A percentile compares a stretch with the other conserved stretches of the same genome.
These are phyloP conservation scores for Onygena corvina DNA, from an alignment of 2,329 filamentous ascomycete genomes.

Conservation along the genomic window DNA sequence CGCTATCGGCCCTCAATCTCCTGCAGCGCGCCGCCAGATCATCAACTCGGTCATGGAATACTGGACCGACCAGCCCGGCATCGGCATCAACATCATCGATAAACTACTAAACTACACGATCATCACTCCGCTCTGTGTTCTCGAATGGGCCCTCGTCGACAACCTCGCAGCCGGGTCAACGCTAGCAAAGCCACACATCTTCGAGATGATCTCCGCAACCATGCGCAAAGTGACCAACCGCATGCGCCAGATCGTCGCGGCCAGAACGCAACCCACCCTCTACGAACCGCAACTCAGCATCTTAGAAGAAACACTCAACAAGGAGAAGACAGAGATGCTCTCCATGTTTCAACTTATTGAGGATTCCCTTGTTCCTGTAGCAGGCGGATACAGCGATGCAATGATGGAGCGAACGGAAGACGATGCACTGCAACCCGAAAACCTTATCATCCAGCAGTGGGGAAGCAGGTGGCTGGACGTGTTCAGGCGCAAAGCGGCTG, in stretches of 20 bases:
- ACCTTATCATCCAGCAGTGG: constrained; percentile 63
- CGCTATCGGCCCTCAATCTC: constrained; percentile 61
- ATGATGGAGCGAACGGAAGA: constrained; percentile 56
- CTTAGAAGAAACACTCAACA: constrained; percentile 53
- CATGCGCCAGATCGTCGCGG: constrained; percentile 63
- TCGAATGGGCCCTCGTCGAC: constrained; percentile 77
- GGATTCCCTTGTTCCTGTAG: constrained; percentile 61
- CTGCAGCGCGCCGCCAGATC: constrained; percentile 72
- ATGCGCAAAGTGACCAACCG: constrained; percentile 81
- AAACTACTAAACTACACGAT: constrained; percentile 97
- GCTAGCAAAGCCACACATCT: constrained; percentile 64
- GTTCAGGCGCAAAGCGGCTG: constrained; percentile 66
- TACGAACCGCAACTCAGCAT: constrained; percentile 43
- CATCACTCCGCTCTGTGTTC: constrained; percentile 68
- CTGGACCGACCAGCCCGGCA: constrained; percentile 84
- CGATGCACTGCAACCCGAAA: constrained; percentile 40
- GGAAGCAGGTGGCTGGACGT: constrained; percentile 75
- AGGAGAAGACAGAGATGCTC: constrained; percentile 62
- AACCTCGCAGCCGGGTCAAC: constrained; percentile 51
- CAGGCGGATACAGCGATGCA: constrained; percentile 59
- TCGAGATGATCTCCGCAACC: constrained; percentile 81
- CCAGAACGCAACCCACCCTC: constrained; percentile 47
- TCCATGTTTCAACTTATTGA: constrained; percentile 71
- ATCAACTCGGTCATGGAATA: constrained; percentile 82
- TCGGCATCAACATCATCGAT: constrained; percentile 84